Percentiles rank a stretch among this genome's conserved stretches.
Evolutionary conservation across 2,329 filamentous ascomycete species (phyloP).

Genomic region (Chrysoporthe puriensis): DNA sequence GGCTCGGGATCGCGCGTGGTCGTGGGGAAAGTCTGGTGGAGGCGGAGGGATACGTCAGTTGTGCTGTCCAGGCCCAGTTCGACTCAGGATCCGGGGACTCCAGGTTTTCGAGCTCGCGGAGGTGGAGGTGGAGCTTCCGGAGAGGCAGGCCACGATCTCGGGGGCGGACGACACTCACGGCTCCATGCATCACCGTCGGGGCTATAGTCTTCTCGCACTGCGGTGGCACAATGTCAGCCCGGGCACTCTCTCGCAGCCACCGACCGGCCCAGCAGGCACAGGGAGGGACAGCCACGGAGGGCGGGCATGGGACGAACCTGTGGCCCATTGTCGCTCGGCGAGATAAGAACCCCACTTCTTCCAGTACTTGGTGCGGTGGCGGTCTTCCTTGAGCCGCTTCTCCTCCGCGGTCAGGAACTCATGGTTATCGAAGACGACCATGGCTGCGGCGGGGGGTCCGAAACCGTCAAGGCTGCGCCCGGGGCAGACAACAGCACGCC

Average conservation of each 20-base stretch:
- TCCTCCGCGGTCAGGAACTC: constrained; percentile 90
- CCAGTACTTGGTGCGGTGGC: constrained; percentile 86
- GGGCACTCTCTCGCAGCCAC: background rate
- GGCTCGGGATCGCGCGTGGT: constrained; percentile 83
- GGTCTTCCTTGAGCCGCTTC: constrained; percentile 84
- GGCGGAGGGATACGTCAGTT: constrained; percentile 25
- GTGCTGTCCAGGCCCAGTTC: constrained; percentile 34
- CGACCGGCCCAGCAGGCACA: constrained; percentile 24
- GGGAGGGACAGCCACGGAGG: constrained; percentile 19
- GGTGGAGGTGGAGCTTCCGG: constrained; percentile 22
- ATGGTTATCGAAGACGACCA: constrained; percentile 89
- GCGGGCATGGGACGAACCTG: constrained; percentile 59
- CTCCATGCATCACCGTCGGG: constrained; percentile 94
- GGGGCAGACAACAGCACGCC: background rate
- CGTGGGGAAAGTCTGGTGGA: constrained; percentile 82
- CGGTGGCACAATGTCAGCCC: constrained; percentile 31
- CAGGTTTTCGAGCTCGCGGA: constrained; percentile 27
- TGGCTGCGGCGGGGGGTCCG: constrained; percentile 44
- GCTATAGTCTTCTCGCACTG: constrained; percentile 89
- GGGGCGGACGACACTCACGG: constrained; percentile 62
- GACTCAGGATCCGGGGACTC: constrained; percentile 22
- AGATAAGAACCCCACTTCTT: constrained; percentile 98
- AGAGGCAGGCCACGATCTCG: constrained; percentile 13
- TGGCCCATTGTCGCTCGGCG: constrained; percentile 93
- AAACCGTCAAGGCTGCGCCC: background rate